Base-by-base conservation (phyloP, 306 rosid genomes). In the Cucurbita ficifolia region DNA sequence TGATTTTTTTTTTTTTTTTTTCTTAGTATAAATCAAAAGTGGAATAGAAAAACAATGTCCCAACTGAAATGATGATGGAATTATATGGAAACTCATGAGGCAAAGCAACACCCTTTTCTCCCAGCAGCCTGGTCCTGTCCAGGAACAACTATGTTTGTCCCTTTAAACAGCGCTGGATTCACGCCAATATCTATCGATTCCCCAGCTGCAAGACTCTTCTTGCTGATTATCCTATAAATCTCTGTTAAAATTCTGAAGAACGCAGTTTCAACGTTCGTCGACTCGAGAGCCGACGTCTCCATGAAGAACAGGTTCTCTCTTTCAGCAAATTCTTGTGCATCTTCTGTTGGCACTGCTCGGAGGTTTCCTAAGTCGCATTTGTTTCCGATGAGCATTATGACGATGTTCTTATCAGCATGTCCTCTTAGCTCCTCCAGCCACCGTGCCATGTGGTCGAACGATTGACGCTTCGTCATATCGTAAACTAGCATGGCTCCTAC, bases 271-370 rank as follows among this genome's bases (percentile, higher is more conserved):
- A 93, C 96, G 51, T 93, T 93, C 38, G 96, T 92, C 43, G 98
- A 79, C 72, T 92, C 91, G 8, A 90, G 90, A 29, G 98, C 98
- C 12, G 96, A 93, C 63, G 96, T 93, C 83, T 93, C 98, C 94
- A 86, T 93, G 52, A 93, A 93, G 82, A 93, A 93, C 11, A 93
- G 85, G 76, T 93, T 93, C 79, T 93, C 98, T 80, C 93, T 83
- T 79, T 90, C 87, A 8, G 98, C 98, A 65, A 90, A 88, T 76
- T 93, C 98, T 55, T 93, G 92, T 11, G 96, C 96, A 51, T 93
- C 97, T 84, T 90, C 98, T 5, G 81, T 88, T 60, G 96, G 98
- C 74, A 93, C 96, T 4, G 98, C 98, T 74, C 96, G 81, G 36
- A 93, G 94, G 72, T 77, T 77, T 46, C 82, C 87, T 29, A 93